Conservation (phyloP, 2,329 filamentous ascomycete genomes). For the Stemphylium lycopersici region DNA sequence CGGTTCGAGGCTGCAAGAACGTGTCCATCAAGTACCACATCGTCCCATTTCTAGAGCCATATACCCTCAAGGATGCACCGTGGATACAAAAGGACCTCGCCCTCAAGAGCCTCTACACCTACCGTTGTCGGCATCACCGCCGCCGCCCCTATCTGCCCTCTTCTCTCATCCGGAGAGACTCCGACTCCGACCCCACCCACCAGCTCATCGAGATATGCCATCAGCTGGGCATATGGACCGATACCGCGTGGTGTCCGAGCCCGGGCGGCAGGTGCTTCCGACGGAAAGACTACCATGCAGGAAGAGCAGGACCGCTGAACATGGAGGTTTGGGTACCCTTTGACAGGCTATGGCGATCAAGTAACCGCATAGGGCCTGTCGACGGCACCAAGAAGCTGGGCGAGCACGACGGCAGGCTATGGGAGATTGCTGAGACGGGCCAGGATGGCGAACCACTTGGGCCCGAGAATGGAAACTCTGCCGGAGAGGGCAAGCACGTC, state of each 20-base stretch:
- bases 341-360: conserved; percentile 64
- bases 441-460: conserved; percentile 62
- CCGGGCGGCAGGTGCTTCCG: conserved; percentile 63
- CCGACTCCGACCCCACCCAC: conserved; percentile 66
- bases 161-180: conserved; percentile 62
- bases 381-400: conserved; percentile 38
- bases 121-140: conserved; percentile 67
- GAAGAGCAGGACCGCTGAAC: conserved; percentile 60
- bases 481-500: conserved; percentile 60
- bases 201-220: conserved; percentile 65
- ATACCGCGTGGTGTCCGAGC: conserved; percentile 66
- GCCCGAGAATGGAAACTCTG: conserved; percentile 51
- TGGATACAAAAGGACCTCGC: conserved; percentile 57
- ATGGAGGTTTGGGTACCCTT: conserved; percentile 68
- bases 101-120: conserved; percentile 66
- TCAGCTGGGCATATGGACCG: conserved; percentile 65
- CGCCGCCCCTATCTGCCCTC: conserved; percentile 64
- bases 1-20: conserved; percentile 68
- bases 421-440: conserved; percentile 62
- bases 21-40: conserved; percentile 70
- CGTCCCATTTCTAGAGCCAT: conserved; percentile 60
- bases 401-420: conserved; percentile 58
- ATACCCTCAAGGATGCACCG: conserved; percentile 50
- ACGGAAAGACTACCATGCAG: conserved; percentile 62
- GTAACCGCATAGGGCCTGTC: conserved; percentile 62